Evolutionary conservation across 768 basidiomycete genomes (phyloP).

Genomic region (Boletus rubropictus): DNA sequence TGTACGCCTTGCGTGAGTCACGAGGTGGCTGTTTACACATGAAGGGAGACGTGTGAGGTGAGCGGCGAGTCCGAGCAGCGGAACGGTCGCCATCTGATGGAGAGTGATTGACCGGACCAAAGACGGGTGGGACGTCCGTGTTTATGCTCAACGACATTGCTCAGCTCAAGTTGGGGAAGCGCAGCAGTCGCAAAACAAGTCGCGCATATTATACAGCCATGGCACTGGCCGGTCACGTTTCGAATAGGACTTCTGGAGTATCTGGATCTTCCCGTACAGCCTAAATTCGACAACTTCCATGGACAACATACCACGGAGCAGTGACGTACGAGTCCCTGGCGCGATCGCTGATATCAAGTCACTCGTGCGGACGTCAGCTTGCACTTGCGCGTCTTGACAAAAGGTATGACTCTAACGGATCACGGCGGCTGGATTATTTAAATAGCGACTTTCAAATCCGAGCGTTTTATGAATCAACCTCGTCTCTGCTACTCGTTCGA

Average conservation of each 20-base stretch:
- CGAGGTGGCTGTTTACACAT: conserved; percentile 23
- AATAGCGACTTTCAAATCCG: conserved; percentile 18
- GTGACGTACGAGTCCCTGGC: conserved; percentile 16
- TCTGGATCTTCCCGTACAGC: conserved; percentile 11
- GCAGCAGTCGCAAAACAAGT: not conserved
- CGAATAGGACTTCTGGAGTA: conserved; percentile 16
- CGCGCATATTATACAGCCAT: conserved; percentile 20
- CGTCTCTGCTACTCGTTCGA: not conserved
- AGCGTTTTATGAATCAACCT: conserved; percentile 10
- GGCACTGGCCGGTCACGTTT: conserved; percentile 21
- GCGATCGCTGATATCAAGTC: conserved; percentile 14
- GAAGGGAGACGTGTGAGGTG: conserved; percentile 20
- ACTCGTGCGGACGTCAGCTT: conserved; percentile 2
- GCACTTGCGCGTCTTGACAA: conserved; percentile 1
- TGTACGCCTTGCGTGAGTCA: conserved; percentile 30
- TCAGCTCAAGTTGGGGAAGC: conserved; percentile 10
- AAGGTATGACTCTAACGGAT: not conserved
- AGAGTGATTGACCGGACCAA: conserved; percentile 17
- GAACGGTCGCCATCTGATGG: conserved; percentile 13
- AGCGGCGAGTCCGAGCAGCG: conserved; percentile 10
- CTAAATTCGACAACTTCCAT: conserved; percentile 7
- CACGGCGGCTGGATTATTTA: not conserved
- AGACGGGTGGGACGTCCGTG: conserved; percentile 24
- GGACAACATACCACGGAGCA: conserved; percentile 8
- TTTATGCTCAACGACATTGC: conserved; percentile 29